phyloP scores from a whole-genome alignment of 2,329 filamentous ascomycete genomes.

The Alternaria tenuissima region DNA sequence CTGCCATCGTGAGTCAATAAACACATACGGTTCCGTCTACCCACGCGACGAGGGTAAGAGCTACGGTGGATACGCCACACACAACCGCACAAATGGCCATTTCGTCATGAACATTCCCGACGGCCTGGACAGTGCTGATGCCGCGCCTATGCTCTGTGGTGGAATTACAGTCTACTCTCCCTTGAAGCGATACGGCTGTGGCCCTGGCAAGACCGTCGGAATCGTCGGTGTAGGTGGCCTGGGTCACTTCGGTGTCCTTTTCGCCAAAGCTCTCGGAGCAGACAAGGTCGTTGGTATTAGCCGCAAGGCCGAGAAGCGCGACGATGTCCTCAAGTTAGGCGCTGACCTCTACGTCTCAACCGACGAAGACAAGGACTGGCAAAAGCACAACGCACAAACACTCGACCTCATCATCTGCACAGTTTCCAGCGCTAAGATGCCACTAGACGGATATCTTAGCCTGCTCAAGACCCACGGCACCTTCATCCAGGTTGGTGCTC shows the following conservation, averaged over 20 bases:
- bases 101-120: conserved; percentile 80
- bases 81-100: conserved; percentile 77
- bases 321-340: conserved; percentile 66
- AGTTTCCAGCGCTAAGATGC: conserved; percentile 61
- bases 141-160: conserved; percentile 83
- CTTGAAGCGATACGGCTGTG: conserved; percentile 75
- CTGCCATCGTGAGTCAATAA: conserved; percentile 51
- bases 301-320: conserved; percentile 66
- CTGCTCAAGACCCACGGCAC: conserved; percentile 67
- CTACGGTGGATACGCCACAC: conserved; percentile 70
- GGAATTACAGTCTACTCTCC: conserved; percentile 82
- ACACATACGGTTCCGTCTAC: conserved; percentile 58
- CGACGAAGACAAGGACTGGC: conserved; percentile 66
- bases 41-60: conserved; percentile 65
- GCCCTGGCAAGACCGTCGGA: conserved; percentile 78
- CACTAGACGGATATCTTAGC: conserved; percentile 64
- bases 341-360: conserved; percentile 69
- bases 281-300: conserved; percentile 72
- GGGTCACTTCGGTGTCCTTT: conserved; percentile 76
- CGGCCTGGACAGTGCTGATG: conserved; percentile 64
- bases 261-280: conserved; percentile 73
- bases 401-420: conserved; percentile 68
- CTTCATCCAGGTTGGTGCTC: conserved; percentile 69
- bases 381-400: conserved; percentile 60
- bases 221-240: conserved; percentile 78